phyloP scores from a whole-genome alignment of 2,329 filamentous ascomycete genomes.

The Proliferodiscus dingleyae region DNA sequence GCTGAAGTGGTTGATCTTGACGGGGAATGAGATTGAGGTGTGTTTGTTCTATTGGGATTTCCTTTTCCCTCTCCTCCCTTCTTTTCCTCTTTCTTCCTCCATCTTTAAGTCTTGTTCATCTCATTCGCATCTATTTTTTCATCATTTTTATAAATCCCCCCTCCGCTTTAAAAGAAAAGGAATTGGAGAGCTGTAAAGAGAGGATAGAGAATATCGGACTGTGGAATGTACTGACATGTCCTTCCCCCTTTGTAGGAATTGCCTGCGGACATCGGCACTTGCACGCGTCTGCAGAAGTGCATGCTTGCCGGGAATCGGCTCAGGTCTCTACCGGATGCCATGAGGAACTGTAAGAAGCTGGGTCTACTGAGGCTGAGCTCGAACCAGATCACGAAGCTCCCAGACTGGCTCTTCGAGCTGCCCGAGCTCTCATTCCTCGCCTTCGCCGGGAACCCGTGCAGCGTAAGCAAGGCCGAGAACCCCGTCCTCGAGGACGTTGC shows the following conservation, averaged over 20 bases:
- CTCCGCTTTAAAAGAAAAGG: too few relatives aligned
- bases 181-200: too few relatives aligned
- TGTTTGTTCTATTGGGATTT: too few relatives aligned
- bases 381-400: constrained; percentile 37
- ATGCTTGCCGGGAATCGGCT: constrained; percentile 47
- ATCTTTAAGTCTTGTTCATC: too few relatives aligned
- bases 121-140: too few relatives aligned
- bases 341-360: constrained; percentile 41
- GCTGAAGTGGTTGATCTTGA: constrained; percentile 45
- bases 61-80: too few relatives aligned
- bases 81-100: too few relatives aligned
- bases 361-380: constrained; percentile 40
- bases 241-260: too few relatives aligned
- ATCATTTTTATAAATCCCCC: too few relatives aligned
- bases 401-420: constrained; percentile 40
- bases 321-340: too few relatives aligned
- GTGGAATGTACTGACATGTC: too few relatives aligned
- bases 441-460: constrained; percentile 44
- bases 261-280: constrained; percentile 39
- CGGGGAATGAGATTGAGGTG: constrained; percentile 38
- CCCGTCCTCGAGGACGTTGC: constrained; percentile 34
- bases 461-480: constrained; percentile 23
- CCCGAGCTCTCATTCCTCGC: constrained; percentile 43
- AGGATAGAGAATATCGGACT: too few relatives aligned
- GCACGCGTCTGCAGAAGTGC: constrained; percentile 41